Evolutionary conservation across 1,284 basidiomycete genomes (phyloP), one percentile per base, ranked within the genome.

Genomic region (Trichosporon sp.): DNA sequence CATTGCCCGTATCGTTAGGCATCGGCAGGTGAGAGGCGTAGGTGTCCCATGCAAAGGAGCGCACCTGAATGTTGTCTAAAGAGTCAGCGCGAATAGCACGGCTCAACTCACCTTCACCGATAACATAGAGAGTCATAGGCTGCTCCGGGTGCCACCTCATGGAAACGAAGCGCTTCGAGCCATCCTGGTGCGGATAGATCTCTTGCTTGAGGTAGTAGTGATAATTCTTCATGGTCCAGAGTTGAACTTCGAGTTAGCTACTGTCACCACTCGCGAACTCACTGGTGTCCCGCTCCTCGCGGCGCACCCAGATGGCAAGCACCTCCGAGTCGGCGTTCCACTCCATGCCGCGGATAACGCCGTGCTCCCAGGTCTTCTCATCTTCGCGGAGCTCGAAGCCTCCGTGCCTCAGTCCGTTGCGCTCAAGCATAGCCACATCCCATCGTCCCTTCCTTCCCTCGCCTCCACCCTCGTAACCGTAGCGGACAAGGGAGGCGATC

Each of bases 201-300:
- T 96, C 93, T 80, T 95, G 92, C 83, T 97, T 97, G 70, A 98
- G 87, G 83, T 96, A 94, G 92, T 96, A 98, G 81, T 98, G 92
- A 83, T 97, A 99, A 82, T 99, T 99, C 65, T 92, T 91, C 31
- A 88, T 94, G 0, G 94, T 92, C 94, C 95, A 99, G 1, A 99
- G 85, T 84, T 99, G 97, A 21, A 99, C 93, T 91, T 75, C 69
- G 69, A 67, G 68, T 78, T 31, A 76, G 76, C 68, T 19, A 11
- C 12, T n/a, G 32, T 26, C 26, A 26, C 26, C 26, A 26, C 26
- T 26, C 26, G 26, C 26, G 26, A 26, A 26, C 88, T 81, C 77
- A 92, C 92, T 89, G 63, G 90, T 84, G 83, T 94, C 91, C 1
- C 87, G 88, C 1, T 86, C 85, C n/a, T 69, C 70, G 35, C 87